phyloP scores from a whole-genome alignment of 2,329 filamentous ascomycete species.

The Ambrosiella xylebori region DNA sequence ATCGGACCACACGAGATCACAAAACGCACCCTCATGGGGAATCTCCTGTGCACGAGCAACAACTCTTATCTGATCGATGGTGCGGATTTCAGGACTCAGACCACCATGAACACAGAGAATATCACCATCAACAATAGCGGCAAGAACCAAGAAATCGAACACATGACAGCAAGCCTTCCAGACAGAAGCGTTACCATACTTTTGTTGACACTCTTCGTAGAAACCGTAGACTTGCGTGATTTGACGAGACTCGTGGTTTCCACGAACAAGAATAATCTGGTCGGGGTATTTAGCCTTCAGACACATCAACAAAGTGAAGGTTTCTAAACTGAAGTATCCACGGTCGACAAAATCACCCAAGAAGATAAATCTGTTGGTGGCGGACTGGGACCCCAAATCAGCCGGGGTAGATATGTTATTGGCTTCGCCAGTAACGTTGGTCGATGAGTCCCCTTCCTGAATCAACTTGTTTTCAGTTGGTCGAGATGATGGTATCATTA shows the following conservation, averaged over 20 bases:
- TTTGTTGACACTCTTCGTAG: slow-evolving; percentile 94
- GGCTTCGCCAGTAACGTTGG: slow-evolving; percentile 26
- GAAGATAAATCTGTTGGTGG: slow-evolving; percentile 41
- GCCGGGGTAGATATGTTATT: slow-evolving; percentile 15
- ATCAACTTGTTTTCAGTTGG: slow-evolving; percentile 82
- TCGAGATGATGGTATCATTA: slow-evolving; percentile 66
- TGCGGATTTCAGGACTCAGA: slow-evolving; percentile 77
- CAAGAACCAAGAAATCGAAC: slow-evolving; percentile 93
- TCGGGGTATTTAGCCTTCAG: slow-evolving; percentile 82
- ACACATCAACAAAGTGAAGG: slow-evolving; percentile 91
- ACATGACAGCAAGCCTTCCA: slow-evolving; percentile 99
- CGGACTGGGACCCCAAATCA: slow-evolving; percentile 28
- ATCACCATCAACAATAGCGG: slow-evolving; percentile 93
- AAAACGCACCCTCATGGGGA: slow-evolving; percentile 95
- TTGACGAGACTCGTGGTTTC: slow-evolving; percentile 93
- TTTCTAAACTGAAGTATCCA: slow-evolving; percentile 94
- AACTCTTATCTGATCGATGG: slow-evolving; percentile 97
- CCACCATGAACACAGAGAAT: slow-evolving; percentile 97
- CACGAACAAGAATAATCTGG: slow-evolving; percentile 86
- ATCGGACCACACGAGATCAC: slow-evolving; percentile 94
- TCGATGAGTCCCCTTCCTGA: slow-evolving; percentile 33
- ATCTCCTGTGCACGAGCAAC: slow-evolving; percentile 97
- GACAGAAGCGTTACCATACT: slow-evolving; percentile 97
- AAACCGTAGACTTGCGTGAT: slow-evolving; percentile 98
- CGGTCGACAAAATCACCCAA: slow-evolving; percentile 91